Percentiles rank a stretch among this genome's conserved stretches.
phyloP scores from a whole-genome alignment of 768 basidiomycete species.

The Lactarius tabidus region DNA sequence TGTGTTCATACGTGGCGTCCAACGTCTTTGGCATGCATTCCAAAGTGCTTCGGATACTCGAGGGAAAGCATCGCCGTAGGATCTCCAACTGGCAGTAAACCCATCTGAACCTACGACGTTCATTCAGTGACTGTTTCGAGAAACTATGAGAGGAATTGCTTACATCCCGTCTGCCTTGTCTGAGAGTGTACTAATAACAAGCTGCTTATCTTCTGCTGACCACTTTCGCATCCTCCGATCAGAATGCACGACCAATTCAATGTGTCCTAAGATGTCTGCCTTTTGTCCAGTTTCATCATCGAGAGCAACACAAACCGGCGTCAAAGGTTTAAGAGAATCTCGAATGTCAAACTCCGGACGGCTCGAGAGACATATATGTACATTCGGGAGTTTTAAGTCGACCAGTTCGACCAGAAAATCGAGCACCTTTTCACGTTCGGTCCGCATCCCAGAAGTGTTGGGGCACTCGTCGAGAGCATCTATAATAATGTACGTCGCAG shows the following conservation, averaged over 20 bases:
- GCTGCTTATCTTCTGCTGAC: too few species aligned
- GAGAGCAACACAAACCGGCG: not conserved
- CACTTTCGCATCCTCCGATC: too few species aligned
- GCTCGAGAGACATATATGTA: slow-evolving; percentile 1
- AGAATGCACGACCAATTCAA: too few species aligned
- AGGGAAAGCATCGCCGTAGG: not conserved
- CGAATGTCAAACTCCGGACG: slow-evolving; percentile 3
- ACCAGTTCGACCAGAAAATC: not conserved
- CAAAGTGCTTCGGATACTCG: not conserved
- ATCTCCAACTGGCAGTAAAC: too few species aligned
- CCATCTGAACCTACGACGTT: too few species aligned
- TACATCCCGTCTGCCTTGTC: too few species aligned
- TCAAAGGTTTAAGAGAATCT: not conserved
- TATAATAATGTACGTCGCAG: slow-evolving; percentile 3
- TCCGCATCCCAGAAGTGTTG: not conserved
- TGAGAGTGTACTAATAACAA: too few species aligned
- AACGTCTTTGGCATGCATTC: not conserved
- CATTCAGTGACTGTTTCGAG: too few species aligned
- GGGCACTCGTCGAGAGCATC: slow-evolving; percentile 11
- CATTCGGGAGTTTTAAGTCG: not conserved
- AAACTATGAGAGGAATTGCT: too few species aligned
- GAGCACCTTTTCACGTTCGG: not conserved
- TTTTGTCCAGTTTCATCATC: slow-evolving; percentile 3
- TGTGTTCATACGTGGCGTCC: not conserved
- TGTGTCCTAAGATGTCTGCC: too few species aligned